Base-by-base conservation (phyloP, 2,329 filamentous ascomycete genomes). In the Aspergillus quadrilineatus region DNA sequence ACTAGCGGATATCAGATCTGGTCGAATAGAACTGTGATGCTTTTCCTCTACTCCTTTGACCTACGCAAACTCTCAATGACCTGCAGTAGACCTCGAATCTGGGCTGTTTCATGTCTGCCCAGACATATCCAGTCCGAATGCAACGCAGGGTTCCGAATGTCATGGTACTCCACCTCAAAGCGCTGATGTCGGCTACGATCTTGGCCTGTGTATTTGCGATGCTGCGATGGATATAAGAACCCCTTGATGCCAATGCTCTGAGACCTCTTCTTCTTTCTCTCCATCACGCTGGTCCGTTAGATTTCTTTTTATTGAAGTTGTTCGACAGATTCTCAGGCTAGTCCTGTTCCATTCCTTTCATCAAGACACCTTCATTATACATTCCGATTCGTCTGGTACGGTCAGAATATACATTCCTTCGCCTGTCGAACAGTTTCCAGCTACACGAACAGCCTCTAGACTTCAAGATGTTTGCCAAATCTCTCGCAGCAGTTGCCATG, bases 401-500 rank as follows among this genome's bases (percentile, higher is more conserved):
- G 2, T 22, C 22, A 22, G 22, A 22, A 22, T 46, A 45, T 30
- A 56, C 62, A 57, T 48, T 63, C 58, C 39, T 65, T 60, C 53
- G 56, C 57, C 53, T 63, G 53, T 60, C 59, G 39, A 63, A 60
- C 58, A 55, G 51, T 68, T 57, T 45, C 45, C 32, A 59, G 39
- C 7, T 39, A 42, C 39, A 47, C 46, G 43, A 63, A 60, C 59
- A 50, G 56, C 52, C 57, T 52, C 50, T 47, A 15, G 3, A 43
- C 32, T 41, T 17, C 45, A 66, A 52, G 39, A 72, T 75, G 71
- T 64, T 70, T 57, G 62, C 61, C 64, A 70, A 70, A 49, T 59
- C 65, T 48, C 6, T 72, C 30, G 43, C 70, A 43, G 58, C 63
- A 48, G 72, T 83, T 67, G 77, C 79, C 64, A 63, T 82, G 57